phyloP scores from a whole-genome alignment of 2,329 filamentous ascomycete genomes.

The Trichoderma semiorbis region DNA sequence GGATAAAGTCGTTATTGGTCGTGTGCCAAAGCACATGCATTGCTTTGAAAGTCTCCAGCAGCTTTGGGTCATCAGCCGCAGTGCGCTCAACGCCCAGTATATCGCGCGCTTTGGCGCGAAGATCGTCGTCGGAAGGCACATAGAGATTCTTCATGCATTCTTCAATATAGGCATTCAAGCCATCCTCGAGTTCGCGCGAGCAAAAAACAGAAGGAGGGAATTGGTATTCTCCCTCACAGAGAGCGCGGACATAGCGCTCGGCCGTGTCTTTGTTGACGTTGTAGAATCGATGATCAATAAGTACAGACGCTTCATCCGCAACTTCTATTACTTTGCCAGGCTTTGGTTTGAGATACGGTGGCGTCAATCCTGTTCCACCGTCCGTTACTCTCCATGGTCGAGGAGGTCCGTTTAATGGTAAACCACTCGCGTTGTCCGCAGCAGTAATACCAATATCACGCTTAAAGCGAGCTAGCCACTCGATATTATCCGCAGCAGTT shows the following conservation, averaged over 20 bases:
- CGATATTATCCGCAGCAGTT: conserved; percentile 9
- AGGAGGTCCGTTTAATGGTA: neutral
- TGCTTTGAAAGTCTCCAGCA: conserved; percentile 3
- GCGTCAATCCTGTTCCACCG: neutral
- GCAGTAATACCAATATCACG: neutral
- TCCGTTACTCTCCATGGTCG: neutral
- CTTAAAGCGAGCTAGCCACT: conserved; percentile 12
- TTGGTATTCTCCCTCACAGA: neutral
- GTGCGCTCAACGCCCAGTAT: conserved; percentile 5
- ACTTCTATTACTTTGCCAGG: neutral
- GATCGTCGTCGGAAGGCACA: conserved; percentile 3
- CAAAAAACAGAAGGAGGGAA: conserved; percentile 1
- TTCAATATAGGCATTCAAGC: conserved; percentile 1
- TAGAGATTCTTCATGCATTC: neutral
- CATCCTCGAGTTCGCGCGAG: conserved; percentile 5
- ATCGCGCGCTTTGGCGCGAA: neutral
- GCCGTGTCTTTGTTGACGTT: conserved; percentile 1
- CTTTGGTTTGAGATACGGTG: neutral
- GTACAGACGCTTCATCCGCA: neutral
- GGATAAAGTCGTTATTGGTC: neutral
- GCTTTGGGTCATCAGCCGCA: neutral
- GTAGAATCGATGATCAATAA: neutral
- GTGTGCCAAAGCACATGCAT: neutral
- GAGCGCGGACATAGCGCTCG: neutral
- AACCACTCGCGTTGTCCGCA: neutral